Evolutionary conservation across 176 grass and related monocot genomes (phyloP).

Genomic region (barley (Hordeum vulgare)): MorexV3_pseudomolecules_assembly NC_058522.1:539140793-539141292

Average conservation of each 20-base stretch:
- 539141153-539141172: not conserved
- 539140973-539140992: slow-evolving; percentile 95
- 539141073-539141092: slow-evolving; percentile 92
- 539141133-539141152: not conserved
- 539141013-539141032: slow-evolving; percentile 82
- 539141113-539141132: slow-evolving; percentile 77
- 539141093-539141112: slow-evolving; percentile 95
- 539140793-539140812: not conserved
- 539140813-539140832: not conserved
- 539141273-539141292: not conserved
- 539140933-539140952: slow-evolving; percentile 74
- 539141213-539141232: not conserved
- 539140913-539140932: not conserved
- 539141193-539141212: not conserved
- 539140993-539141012: slow-evolving; percentile 94
- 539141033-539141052: slow-evolving; percentile 97
- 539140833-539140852: too few relatives aligned
- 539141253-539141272: not conserved
- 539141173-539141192: not conserved
- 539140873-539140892: too few relatives aligned
- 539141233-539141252: not conserved
- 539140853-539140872: too few relatives aligned
- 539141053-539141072: slow-evolving; percentile 98
- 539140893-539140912: not conserved
- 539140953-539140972: slow-evolving; percentile 93